Evolutionary conservation across 2,329 filamentous ascomycete genomes (phyloP), one percentile per base, ranked within the genome.

Genomic region (Cyphellophora europaea): DNA sequence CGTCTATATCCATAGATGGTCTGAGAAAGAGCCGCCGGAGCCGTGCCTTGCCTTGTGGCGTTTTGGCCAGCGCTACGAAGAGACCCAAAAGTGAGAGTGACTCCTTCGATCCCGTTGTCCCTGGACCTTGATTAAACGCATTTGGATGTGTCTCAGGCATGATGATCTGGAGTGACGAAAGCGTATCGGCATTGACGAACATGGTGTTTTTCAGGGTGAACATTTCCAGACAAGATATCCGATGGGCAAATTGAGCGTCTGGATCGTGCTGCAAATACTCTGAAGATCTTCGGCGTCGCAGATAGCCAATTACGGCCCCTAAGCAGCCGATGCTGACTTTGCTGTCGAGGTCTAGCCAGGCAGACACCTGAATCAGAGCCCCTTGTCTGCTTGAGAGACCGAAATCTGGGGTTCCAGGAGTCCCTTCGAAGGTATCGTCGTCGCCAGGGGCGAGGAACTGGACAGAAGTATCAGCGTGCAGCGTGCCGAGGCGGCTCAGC

Each of bases 121-220:
- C 72, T 3, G 77, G 74, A 0, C 82, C 82, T 59, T 82, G 79
- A 48, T 79, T 82, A 43, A 89, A 82, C 31, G 74, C 78, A 51
- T 86, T 87, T 4, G 85, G 88, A 55, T 93, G 86, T 8, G 74
- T 74, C 54, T 95, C 88, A 2, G 81, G 77, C 36, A 82, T 79
- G 16, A 94, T 67, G 17, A 98, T 84, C 49, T 95, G 89, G 6
- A 98, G 69, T 2, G 87, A 87, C 11, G 75, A 60, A 27, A 96
- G 63, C 0, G 88, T 83, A 51, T 95, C 86, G 2, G 72, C 64
- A 47, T 85, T 91, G 46, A 95, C 67, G 50, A 91, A 85, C 77
- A 82, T 80, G 1, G 66, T 71, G 28, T 70, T 67, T 14, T 59
- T 58, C 15, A 94, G 62, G 19, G 71, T 79, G 56, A 93, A 87